Conservation (phyloP, 2,329 filamentous ascomycete genomes). For the Diaporthe australafricana region DNA sequence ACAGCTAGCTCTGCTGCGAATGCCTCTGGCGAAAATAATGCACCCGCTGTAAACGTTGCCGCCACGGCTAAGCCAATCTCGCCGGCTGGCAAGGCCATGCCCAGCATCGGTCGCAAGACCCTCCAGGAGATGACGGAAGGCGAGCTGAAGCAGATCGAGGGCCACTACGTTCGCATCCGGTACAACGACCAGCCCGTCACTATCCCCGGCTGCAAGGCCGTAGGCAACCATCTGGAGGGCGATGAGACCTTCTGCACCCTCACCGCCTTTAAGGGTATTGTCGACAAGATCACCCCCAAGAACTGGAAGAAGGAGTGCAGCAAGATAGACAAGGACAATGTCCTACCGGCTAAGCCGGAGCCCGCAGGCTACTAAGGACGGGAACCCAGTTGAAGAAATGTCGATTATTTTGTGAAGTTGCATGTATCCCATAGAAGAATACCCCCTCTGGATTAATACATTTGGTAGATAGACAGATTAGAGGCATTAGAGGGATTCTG, state of each 20-base stretch:
- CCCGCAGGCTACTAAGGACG: constrained; percentile 59
- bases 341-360: constrained; percentile 61
- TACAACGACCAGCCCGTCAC: constrained; percentile 90
- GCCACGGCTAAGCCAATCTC: constrained; percentile 41
- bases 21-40: neutral
- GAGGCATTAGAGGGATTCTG: neutral
- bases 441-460: neutral
- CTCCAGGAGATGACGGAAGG: constrained; percentile 64
- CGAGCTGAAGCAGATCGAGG: constrained; percentile 72
- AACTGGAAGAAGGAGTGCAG: constrained; percentile 76
- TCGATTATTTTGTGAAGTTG: neutral
- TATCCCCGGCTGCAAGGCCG: constrained; percentile 81
- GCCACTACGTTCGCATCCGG: constrained; percentile 88
- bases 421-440: constrained; percentile 1
- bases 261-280: constrained; percentile 90
- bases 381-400: neutral
- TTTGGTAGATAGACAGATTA: constrained; percentile 9
- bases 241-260: constrained; percentile 93
- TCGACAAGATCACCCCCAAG: constrained; percentile 87
- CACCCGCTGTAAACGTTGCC: neutral
- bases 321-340: constrained; percentile 54
- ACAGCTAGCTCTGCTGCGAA: constrained; percentile 38
- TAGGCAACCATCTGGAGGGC: constrained; percentile 85
- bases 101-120: constrained; percentile 71
- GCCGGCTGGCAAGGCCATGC: constrained; percentile 47